Conservation (phyloP, 2,329 filamentous ascomycete species). For the Helotiales sp. region DNA sequence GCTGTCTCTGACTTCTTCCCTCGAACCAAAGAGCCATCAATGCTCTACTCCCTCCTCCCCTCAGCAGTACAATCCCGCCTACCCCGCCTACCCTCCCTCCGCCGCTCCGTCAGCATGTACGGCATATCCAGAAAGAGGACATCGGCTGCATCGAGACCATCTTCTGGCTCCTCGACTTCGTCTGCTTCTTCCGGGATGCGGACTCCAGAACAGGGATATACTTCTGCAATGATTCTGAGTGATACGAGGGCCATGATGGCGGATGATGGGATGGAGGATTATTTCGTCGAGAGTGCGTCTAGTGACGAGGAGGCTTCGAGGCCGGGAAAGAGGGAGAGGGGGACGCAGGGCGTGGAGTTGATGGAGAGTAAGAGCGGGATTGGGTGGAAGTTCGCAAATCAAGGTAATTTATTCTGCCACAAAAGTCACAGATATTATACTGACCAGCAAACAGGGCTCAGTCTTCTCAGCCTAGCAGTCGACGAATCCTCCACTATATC, state of each 20-base stretch:
- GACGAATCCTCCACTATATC: conserved; percentile 49
- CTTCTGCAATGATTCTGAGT: conserved; percentile 35
- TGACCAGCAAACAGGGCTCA: conserved; percentile 46
- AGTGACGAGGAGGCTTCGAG: conserved; percentile 32
- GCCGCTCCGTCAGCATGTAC: conserved; percentile 46
- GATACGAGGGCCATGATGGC: conserved; percentile 5
- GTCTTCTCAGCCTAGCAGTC: conserved; percentile 51
- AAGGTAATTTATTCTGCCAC: conserved; percentile 46
- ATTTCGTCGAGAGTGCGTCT: conserved; percentile 27
- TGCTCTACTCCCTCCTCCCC: conserved; percentile 60
- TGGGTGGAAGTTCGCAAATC: conserved; percentile 56
- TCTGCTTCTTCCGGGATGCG: conserved; percentile 35
- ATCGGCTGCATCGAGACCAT: conserved; percentile 37
- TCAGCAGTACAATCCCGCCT: conserved; percentile 56
- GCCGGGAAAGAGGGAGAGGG: conserved; percentile 3
- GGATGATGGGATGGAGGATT: conserved; percentile 27
- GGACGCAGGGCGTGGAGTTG: conserved; percentile 21
- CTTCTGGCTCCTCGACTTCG: conserved; percentile 17
- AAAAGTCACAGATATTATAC: background rate
- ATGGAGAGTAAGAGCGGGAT: conserved; percentile 46
- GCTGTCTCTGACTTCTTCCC: conserved; percentile 25
- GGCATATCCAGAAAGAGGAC: conserved; percentile 23
- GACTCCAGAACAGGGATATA: conserved; percentile 36
- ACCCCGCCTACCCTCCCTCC: conserved; percentile 56
- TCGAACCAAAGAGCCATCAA: conserved; percentile 45